Conservation (phyloP, 768 basidiomycete species). For the Suillus spraguei region DNA sequence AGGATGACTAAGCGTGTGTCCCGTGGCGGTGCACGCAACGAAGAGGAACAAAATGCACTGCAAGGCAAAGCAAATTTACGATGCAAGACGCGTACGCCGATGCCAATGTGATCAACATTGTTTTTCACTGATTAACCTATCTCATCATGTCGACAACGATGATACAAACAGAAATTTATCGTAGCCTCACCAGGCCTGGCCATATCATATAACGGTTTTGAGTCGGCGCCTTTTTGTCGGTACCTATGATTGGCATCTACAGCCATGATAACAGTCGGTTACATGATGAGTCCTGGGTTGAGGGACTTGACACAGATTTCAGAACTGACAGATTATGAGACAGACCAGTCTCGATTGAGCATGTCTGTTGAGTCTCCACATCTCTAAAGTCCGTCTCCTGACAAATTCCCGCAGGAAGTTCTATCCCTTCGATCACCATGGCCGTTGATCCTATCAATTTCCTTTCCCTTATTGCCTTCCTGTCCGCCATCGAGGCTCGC, state of each 20-base stretch:
- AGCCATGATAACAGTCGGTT: neutral
- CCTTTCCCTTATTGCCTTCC: slow-evolving; percentile 1
- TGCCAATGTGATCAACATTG: neutral
- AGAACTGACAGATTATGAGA: neutral
- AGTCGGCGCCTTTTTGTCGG: too few relatives aligned
- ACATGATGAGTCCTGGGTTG: neutral
- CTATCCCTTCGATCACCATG: neutral
- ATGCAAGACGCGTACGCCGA: too few relatives aligned
- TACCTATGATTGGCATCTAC: neutral
- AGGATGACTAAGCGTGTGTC: too few relatives aligned
- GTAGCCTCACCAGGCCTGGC: neutral
- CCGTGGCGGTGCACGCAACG: too few relatives aligned
- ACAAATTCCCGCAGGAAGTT: neutral
- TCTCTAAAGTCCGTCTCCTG: neutral
- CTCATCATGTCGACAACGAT: neutral
- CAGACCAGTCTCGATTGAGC: neutral
- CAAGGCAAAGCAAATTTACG: neutral
- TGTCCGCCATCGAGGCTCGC: neutral
- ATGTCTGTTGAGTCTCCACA: neutral
- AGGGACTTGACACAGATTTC: neutral
- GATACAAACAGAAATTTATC: neutral
- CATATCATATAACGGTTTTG: too few relatives aligned
- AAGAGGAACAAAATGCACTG: too few relatives aligned
- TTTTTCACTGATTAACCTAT: neutral
- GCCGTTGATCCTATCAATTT: neutral